Base-by-base conservation (phyloP, 116 monocot genomes). In the Zostera marina region DNA sequence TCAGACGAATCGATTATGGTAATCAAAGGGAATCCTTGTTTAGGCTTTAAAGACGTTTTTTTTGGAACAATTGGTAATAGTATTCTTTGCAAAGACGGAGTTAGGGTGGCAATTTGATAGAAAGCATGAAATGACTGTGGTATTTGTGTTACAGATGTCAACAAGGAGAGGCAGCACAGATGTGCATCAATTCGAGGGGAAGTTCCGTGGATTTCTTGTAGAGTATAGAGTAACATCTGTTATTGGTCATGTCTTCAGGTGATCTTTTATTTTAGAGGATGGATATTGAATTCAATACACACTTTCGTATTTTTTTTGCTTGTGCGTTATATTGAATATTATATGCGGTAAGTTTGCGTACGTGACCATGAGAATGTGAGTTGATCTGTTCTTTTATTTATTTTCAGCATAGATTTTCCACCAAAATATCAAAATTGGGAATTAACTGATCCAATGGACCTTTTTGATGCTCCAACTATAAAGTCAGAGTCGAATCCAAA, bases 221-320 rank as follows among this genome's bases (percentile, higher is more conserved):
- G 63, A 72, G 46, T 92, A 70, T 56, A 87, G 71, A 83, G 92
- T 92, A 47, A 92, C 92, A 60, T 87, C 92, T 58, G 87, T 92
- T 48, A 87, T 83, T 55, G 92, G 92, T 52, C 92, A 92, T 74
- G 83, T 92, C 44, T 92, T 87, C 66, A 92, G 92, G 92, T 92
- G 22, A 52, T 15, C 42, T 3, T 57, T 11, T 15, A 11, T 5
- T 57, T 11, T 57, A 39, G 8, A 3, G 11, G 11, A 13, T 57
- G 16, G 14, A 39, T 14, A 57, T 9, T 24, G n/a, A n/a, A n/a
- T n/a, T n/a, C n/a, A n/a, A n/a, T n/a, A n/a, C n/a, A n/a, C n/a
- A n/a, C 11, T 0, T 3, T 17, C 7, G n/a, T 5, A 40, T 40
- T 0, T 57, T 10, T 21, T 54, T 54, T 22, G 19, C 10, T 54